Evolutionary conservation across 169 alveolate genomes (phyloP).

Genomic region (Ichthyophthirius multifiliis): DNA sequence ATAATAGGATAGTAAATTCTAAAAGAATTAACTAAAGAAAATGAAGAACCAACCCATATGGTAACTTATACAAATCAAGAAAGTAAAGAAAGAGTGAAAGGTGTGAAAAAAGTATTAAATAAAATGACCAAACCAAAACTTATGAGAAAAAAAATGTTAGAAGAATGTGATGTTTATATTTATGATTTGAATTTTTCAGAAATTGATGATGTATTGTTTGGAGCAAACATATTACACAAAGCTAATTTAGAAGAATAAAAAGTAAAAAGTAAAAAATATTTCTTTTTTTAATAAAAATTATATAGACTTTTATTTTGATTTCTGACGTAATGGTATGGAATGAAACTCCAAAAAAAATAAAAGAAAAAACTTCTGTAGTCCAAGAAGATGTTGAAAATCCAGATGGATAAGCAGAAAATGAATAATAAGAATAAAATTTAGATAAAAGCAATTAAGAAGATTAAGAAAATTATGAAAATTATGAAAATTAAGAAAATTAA

Average conservation of each 20-base stretch:
- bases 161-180: conserved; percentile 50
- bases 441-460: conserved; percentile 16
- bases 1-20: conserved; percentile 31
- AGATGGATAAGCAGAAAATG: neutral
- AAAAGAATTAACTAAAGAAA: conserved; percentile 19
- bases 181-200: conserved; percentile 27
- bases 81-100: conserved; percentile 21
- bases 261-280: neutral
- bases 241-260: conserved; percentile 42
- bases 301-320: conserved; percentile 13
- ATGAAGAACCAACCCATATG: conserved; percentile 42
- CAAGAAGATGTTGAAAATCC: conserved; percentile 27
- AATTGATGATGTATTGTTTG: conserved; percentile 19
- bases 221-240: conserved; percentile 7
- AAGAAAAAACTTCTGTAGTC: conserved; percentile 9
- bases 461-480: conserved; percentile 9
- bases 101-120: conserved; percentile 36
- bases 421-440: conserved; percentile 4
- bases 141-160: conserved; percentile 43
- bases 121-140: conserved; percentile 31
- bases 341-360: conserved; percentile 28
- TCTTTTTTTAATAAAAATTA: neutral
- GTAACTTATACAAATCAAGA: conserved; percentile 30
- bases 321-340: conserved; percentile 38
- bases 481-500: neutral